Conservation (phyloP, 768 basidiomycete species). For the Pleurotus citrinopileatus region DNA sequence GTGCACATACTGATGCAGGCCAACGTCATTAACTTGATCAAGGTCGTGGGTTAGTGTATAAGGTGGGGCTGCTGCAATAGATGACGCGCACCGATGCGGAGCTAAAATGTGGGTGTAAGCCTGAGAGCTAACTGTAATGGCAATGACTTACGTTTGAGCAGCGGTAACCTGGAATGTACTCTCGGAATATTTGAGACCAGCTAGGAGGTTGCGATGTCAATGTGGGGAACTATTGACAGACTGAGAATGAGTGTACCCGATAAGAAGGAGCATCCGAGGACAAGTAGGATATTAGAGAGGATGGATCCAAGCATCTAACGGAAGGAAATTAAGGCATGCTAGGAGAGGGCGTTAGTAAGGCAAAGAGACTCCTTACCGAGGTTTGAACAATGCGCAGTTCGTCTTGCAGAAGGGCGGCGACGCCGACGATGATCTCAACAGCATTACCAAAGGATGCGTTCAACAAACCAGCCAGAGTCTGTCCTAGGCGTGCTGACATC, state of each 20-base stretch:
- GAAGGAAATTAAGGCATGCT: neutral
- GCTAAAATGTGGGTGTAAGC: neutral
- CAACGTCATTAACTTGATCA: constrained; percentile 72
- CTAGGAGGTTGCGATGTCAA: constrained; percentile 26
- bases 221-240: too few relatives aligned
- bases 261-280: constrained; percentile 88
- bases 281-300: constrained; percentile 85
- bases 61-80: neutral
- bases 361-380: constrained; percentile 48
- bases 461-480: constrained; percentile 82
- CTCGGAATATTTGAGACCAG: constrained; percentile 63
- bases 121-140: neutral
- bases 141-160: constrained; percentile 72
- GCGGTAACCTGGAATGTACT: constrained; percentile 79
- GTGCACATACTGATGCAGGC: constrained; percentile 74
- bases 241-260: constrained; percentile 47
- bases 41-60: constrained; percentile 9
- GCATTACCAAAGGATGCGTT: constrained; percentile 86
- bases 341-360: neutral
- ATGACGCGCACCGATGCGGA: constrained; percentile 1
- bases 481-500: constrained; percentile 72
- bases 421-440: constrained; percentile 86
- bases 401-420: constrained; percentile 78
- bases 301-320: constrained; percentile 90
- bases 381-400: constrained; percentile 91